Conservation (phyloP, 2,329 filamentous ascomycete genomes). For the Alternaria ethzedia region DNA sequence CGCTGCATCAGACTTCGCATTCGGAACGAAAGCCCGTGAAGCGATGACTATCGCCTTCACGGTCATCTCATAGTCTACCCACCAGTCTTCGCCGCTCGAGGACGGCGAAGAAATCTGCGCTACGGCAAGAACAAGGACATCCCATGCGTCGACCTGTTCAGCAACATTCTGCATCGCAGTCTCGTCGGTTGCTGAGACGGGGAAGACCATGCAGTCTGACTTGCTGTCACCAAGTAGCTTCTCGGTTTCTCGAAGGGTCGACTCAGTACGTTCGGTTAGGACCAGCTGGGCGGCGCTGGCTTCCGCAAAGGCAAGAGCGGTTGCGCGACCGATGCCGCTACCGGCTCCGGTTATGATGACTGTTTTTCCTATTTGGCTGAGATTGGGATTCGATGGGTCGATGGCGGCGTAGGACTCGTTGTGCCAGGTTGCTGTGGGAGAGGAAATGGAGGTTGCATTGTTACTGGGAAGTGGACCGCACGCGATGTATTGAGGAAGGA, state of each 20-base stretch:
- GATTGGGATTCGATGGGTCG: neutral
- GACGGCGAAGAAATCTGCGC: conserved; percentile 15
- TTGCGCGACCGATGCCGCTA: conserved; percentile 55
- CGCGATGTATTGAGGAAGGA: neutral
- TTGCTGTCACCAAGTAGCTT: conserved; percentile 37
- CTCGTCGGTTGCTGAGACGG: conserved; percentile 23
- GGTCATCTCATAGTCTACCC: conserved; percentile 27
- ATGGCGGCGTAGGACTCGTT: conserved; percentile 12
- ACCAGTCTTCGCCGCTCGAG: conserved; percentile 20
- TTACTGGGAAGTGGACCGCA: neutral
- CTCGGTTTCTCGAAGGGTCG: conserved; percentile 41
- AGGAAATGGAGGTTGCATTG: conserved; percentile 5
- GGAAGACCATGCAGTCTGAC: conserved; percentile 10
- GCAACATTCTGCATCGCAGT: conserved; percentile 21
- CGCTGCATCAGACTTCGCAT: neutral
- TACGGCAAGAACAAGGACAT: conserved; percentile 29
- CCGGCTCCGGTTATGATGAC: conserved; percentile 37
- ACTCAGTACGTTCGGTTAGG: conserved; percentile 51
- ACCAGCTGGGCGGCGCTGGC: too few relatives aligned
- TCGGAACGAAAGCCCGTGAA: conserved; percentile 3
- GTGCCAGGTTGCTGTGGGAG: conserved; percentile 15
- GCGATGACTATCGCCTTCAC: conserved; percentile 25
- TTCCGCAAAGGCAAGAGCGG: conserved; percentile 52
- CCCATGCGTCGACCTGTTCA: conserved; percentile 17
- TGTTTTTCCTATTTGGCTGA: conserved; percentile 19